A percentile compares a stretch with the other conserved stretches of the same genome.
Conservation (phyloP, 148 eudicot species). For the Rheum nobile region DNA sequence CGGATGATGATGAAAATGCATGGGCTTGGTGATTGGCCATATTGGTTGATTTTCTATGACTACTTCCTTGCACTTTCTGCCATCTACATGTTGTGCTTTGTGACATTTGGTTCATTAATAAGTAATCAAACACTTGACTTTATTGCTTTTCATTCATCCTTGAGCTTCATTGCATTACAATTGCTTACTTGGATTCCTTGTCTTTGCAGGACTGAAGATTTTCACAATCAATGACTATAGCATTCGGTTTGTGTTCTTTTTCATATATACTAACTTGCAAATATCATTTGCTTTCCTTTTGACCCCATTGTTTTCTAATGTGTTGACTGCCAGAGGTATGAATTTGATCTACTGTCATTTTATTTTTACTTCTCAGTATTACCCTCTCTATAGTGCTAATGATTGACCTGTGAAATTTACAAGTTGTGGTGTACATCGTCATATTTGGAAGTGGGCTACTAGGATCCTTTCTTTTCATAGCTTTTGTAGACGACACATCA, state of each 20-base stretch:
- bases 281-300: slow-evolving; percentile 65
- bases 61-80: slow-evolving; percentile 70
- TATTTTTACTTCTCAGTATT: neutral
- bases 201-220: slow-evolving; percentile 55
- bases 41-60: slow-evolving; percentile 82
- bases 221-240: slow-evolving; percentile 67
- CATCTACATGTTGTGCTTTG: slow-evolving; percentile 73
- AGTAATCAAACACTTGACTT: slow-evolving; percentile 30
- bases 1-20: slow-evolving; percentile 99
- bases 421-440: slow-evolving; percentile 66
- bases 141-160: slow-evolving; percentile 4
- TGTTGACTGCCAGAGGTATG: slow-evolving; percentile 77
- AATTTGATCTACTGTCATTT: slow-evolving; percentile 9
- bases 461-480: slow-evolving; percentile 67
- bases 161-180: neutral
- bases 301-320: slow-evolving; percentile 56
- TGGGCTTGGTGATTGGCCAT: slow-evolving; percentile 95
- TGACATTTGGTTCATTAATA: slow-evolving; percentile 63
- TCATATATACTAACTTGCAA: slow-evolving; percentile 82
- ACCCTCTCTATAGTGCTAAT: neutral
- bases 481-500: slow-evolving; percentile 62
- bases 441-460: slow-evolving; percentile 72
- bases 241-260: slow-evolving; percentile 78
- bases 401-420: slow-evolving; percentile 15
- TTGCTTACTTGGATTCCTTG: slow-evolving; percentile 5